phyloP scores from a whole-genome alignment of 164 flowering plant species.

The Berberis vulgaris region DNA sequence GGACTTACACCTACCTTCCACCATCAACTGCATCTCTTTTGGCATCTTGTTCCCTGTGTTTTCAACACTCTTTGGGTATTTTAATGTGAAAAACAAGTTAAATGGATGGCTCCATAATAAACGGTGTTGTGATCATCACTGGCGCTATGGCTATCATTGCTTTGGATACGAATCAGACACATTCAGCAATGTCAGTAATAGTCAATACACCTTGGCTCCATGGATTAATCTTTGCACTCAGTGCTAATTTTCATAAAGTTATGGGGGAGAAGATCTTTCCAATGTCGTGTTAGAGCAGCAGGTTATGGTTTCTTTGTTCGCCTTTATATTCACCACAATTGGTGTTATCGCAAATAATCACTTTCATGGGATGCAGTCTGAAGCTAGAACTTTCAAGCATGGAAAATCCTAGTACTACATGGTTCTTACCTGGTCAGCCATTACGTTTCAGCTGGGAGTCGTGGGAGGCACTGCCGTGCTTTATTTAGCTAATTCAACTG shows the following conservation, averaged over 20 bases:
- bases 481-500: slow-evolving; percentile 59
- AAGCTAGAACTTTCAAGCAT: slow-evolving; percentile 54
- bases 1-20: slow-evolving; percentile 86
- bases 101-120: slow-evolving; percentile 46
- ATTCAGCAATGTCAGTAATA: slow-evolving; percentile 33
- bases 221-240: slow-evolving; percentile 90
- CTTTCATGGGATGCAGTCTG: slow-evolving; percentile 54
- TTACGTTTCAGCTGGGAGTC: slow-evolving; percentile 81
- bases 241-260: slow-evolving; percentile 67
- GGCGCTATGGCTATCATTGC: slow-evolving; percentile 75
- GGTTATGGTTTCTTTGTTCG: slow-evolving; percentile 74
- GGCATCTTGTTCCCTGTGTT: slow-evolving; percentile 76
- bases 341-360: slow-evolving; percentile 53
- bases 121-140: slow-evolving; percentile 66
- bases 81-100: slow-evolving; percentile 61
- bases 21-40: slow-evolving; percentile 88
- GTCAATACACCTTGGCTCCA: slow-evolving; percentile 73
- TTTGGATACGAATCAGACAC: slow-evolving; percentile 79
- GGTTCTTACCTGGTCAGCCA: slow-evolving; percentile 69
- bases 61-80: slow-evolving; percentile 66
- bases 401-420: slow-evolving; percentile 45
- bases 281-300: slow-evolving; percentile 91
- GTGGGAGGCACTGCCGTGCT: slow-evolving; percentile 68
- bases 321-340: slow-evolving; percentile 61
- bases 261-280: slow-evolving; percentile 71